Base-by-base conservation (phyloP, 2,329 filamentous ascomycete genomes). In the Fusarium liriodendri region DNA sequence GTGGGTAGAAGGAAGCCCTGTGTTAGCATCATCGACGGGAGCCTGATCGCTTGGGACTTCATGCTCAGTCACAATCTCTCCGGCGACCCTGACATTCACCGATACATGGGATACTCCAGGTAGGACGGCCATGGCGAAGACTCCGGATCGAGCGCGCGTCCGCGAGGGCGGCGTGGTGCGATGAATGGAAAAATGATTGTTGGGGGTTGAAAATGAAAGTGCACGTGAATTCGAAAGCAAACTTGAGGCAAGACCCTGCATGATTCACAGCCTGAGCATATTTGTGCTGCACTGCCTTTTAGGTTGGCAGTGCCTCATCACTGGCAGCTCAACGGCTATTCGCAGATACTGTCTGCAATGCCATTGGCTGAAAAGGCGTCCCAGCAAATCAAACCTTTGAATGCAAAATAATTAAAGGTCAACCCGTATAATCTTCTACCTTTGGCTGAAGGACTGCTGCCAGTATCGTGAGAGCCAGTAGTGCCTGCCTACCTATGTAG, bases 11-110 rank as follows among this genome's bases (percentile, higher is more conserved):
- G 38, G 6, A 4, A 27, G 14, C 10, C 22, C n/a, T 9, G 13
- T 8, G 7, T 52, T 14, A 8, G 32, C 2, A 3, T 10, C 11
- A 27, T 13, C 14, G 1, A 35, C 3, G 1, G 18, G 2, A 1
- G 13, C 22, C 3, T 45, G 22, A 4, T 42, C 37, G 5, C 70
- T 57, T 6, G 54, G 50, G 4, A 54, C 20, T 3, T 71, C 54
- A 29, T 80, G 76, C 38, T 80, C 78, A 2, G 64, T 71, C 3
- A 77, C 76, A 2, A 70, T 40, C 52, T 76, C 59, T 1, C 74
- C 73, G 9, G 33, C 54, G 10, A 58, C 54, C 2, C 54, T 58
- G 54, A 58, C 22, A 5, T 14, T 8, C 22, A 38, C 57, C 11
- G 57, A 29, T 8, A 32, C 57, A 29, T 59, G 57, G 16, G 54